Conservation (phyloP, 148 eudicot species). For the Rhododendron griersonianum region DNA sequence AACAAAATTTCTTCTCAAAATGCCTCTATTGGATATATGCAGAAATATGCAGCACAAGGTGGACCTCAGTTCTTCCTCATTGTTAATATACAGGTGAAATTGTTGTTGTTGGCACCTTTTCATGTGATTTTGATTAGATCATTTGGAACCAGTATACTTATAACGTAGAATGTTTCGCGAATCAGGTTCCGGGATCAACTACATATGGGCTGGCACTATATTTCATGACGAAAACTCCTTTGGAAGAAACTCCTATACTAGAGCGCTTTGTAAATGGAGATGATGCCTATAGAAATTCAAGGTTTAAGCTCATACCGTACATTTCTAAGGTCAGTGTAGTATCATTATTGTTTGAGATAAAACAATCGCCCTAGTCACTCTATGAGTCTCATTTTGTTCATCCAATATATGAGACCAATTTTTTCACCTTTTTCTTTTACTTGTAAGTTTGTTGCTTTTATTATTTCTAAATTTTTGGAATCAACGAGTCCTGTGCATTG, state of each 20-base stretch:
- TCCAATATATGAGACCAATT: not conserved
- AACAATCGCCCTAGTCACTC: not conserved
- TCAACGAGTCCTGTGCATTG: not conserved
- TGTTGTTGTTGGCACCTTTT: not conserved
- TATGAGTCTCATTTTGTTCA: not conserved
- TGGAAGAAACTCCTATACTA: constrained; percentile 39
- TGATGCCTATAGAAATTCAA: constrained; percentile 51
- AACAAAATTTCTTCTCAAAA: not conserved
- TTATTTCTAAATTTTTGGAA: not conserved
- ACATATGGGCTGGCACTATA: constrained; percentile 43
- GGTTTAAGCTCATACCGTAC: constrained; percentile 69
- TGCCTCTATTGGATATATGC: constrained; percentile 13
- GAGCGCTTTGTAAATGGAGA: constrained; percentile 61
- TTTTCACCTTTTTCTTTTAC: not conserved
- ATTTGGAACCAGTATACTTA: not conserved
- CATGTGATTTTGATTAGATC: not conserved
- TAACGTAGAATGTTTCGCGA: not conserved
- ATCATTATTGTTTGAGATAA: not conserved
- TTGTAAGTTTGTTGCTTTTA: not conserved
- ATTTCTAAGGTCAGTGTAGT: constrained; percentile 45
- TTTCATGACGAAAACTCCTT: constrained; percentile 53
- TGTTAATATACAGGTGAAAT: constrained; percentile 57
- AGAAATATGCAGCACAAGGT: constrained; percentile 63
- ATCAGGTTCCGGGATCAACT: constrained; percentile 59
- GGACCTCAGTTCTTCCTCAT: constrained; percentile 71